Evolutionary conservation across 2,329 filamentous ascomycete species (phyloP), one percentile per base, ranked within the genome.

Genomic region (Aureobasidium musti): DNA sequence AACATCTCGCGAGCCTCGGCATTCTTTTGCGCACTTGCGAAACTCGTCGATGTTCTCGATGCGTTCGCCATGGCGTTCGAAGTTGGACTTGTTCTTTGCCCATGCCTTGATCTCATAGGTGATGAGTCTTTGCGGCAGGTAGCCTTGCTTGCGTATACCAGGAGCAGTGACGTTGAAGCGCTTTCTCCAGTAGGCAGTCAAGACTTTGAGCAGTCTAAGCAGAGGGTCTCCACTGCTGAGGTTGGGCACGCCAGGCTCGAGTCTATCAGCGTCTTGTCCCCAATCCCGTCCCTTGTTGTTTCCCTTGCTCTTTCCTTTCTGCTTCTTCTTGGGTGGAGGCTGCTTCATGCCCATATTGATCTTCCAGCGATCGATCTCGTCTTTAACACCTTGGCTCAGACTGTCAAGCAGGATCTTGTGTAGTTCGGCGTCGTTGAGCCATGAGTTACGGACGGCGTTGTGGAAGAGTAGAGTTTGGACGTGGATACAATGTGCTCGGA

Each of bases 181-280:
- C 72, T 92, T 90, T 75, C 89, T 92, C 95, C 95, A 99, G 82
- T 92, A 97, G 1, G 88, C 85, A 11, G 89, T 83, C n/a, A 99
- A 79, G 3, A 87, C 82, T 72, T 89, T 90, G 73, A 98, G 82
- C 4, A 98, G 81, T 26, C 88, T 83, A 63, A 94, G 85, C 5
- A 96, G 78, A 0, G 93, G 92, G 76, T 97, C 93, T 0, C 91
- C 91, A 49, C 87, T 85, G 75, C 91, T 95, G 81, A 94, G 84
- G 72, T 97, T 90, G 4, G 90, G 85, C 30, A 83, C 82, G 0
- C 89, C 89, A 26, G 85, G 84, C 71, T 94, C 91, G 1, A 92
- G 78, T 49, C 84, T 85, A 66, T 88, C 83, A 0, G 92, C 90
- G 6, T 85, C 85, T 13, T 83, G 79, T 6, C 87, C 85, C 92